Evolutionary conservation across 306 rosid genomes (phyloP).

Genomic region (cucumber (Cucumis sativus)): DNA sequence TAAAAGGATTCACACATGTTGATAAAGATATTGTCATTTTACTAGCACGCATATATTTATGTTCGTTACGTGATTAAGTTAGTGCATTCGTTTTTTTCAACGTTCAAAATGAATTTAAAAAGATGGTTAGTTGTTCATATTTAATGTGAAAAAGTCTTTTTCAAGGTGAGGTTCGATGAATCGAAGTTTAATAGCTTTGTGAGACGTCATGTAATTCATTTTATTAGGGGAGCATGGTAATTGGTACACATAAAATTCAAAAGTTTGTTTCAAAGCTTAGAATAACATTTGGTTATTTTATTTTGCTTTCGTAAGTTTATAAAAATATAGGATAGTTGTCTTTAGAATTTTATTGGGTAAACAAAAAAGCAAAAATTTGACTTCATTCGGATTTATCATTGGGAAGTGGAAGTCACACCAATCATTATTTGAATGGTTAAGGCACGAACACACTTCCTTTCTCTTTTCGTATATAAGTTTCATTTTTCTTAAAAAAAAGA

Average conservation of each 20-base stretch:
- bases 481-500: too few species aligned
- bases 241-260: not conserved
- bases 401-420: not conserved
- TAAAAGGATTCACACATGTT: too few species aligned
- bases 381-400: not conserved
- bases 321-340: too few species aligned
- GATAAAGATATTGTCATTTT: too few species aligned
- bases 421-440: not conserved
- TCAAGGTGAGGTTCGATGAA: not conserved
- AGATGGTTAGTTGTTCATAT: too few species aligned
- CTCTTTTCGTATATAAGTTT: too few species aligned
- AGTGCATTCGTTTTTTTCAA: too few species aligned
- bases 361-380: not conserved
- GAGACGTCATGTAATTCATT: not conserved
- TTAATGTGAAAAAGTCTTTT: not conserved
- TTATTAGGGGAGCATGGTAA: not conserved
- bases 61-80: too few species aligned
- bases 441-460: not conserved
- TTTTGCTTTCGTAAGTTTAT: too few species aligned
- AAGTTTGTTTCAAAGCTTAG: not conserved
- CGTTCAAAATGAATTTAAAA: too few species aligned
- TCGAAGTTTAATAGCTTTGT: not conserved
- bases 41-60: too few species aligned
- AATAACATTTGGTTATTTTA: not conserved
- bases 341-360: not conserved